These are phyloP conservation scores for Mentha longifolia DNA, from an alignment of 257 asterid species.

Conservation along the genomic window DNA sequence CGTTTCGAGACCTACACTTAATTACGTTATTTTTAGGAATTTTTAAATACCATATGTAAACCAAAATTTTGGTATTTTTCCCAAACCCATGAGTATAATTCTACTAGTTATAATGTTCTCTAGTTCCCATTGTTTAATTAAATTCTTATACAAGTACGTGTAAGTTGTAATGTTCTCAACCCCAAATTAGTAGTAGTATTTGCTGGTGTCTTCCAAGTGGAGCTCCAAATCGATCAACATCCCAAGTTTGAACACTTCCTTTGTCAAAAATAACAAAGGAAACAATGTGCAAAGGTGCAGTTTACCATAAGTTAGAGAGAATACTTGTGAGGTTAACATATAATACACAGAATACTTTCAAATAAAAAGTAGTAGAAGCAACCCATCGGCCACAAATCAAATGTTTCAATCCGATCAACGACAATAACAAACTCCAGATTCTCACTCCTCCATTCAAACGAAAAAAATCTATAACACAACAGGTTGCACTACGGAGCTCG, in stretches of 20 bases:
- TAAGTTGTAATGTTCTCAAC: background rate
- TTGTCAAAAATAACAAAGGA: too few relatives aligned
- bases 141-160: too few relatives aligned
- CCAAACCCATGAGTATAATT: too few relatives aligned
- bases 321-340: slow-evolving; percentile 36
- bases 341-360: slow-evolving; percentile 38
- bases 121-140: too few relatives aligned
- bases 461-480: slow-evolving; percentile 39
- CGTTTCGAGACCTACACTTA: too few relatives aligned
- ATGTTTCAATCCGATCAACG: slow-evolving; percentile 39
- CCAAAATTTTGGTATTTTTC: too few relatives aligned
- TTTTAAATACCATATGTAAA: too few relatives aligned
- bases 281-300: background rate
- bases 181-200: background rate
- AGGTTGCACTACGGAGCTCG: slow-evolving; percentile 18
- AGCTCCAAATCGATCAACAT: too few relatives aligned
- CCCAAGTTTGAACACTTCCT: too few relatives aligned
- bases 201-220: too few relatives aligned
- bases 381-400: slow-evolving; percentile 39
- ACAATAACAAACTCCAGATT: slow-evolving; percentile 37
- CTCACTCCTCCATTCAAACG: slow-evolving; percentile 17
- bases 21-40: too few relatives aligned
- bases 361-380: slow-evolving; percentile 37
- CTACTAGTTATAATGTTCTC: too few relatives aligned
- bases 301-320: slow-evolving; percentile 26